These are phyloP conservation scores for Fusarium stilboides DNA, from an alignment of 2,329 filamentous ascomycete genomes.

Conservation along the genomic window DNA sequence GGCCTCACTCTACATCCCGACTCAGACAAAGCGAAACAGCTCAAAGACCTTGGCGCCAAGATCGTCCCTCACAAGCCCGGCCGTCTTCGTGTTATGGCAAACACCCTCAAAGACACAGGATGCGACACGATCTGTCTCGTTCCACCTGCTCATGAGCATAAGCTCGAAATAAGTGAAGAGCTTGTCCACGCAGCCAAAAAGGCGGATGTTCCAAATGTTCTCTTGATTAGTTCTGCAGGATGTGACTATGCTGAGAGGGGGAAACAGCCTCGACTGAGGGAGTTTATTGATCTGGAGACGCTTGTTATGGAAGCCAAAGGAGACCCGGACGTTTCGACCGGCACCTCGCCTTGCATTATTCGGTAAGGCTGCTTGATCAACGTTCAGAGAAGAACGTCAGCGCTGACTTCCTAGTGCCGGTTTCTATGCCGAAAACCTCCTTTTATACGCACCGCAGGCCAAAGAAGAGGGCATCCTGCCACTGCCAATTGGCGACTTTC, in stretches of 20 bases:
- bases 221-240: conserved; percentile 22
- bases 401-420: conserved; percentile 1
- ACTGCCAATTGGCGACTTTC: conserved; percentile 17
- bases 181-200: conserved; percentile 18
- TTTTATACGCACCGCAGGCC: conserved; percentile 15
- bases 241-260: conserved; percentile 60
- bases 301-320: conserved; percentile 62
- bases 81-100: conserved; percentile 16
- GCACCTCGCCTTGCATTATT: conserved; percentile 21
- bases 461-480: conserved; percentile 20
- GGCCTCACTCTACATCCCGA: conserved; percentile 60
- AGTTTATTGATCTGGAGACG: conserved; percentile 67
- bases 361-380: background rate
- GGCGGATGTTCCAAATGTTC: conserved; percentile 24
- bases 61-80: conserved; percentile 22
- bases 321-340: conserved; percentile 28
- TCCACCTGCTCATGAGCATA: conserved; percentile 21
- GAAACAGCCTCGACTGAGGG: conserved; percentile 64
- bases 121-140: conserved; percentile 27
- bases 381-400: rapidly evolving
- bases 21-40: conserved; percentile 26
- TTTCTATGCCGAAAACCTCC: conserved; percentile 26
- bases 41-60: conserved; percentile 19
- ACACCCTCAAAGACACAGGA: conserved; percentile 1
- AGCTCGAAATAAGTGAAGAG: conserved; percentile 24